Base-by-base conservation (phyloP, 768 basidiomycete species). In the Mycena crocata region DNA sequence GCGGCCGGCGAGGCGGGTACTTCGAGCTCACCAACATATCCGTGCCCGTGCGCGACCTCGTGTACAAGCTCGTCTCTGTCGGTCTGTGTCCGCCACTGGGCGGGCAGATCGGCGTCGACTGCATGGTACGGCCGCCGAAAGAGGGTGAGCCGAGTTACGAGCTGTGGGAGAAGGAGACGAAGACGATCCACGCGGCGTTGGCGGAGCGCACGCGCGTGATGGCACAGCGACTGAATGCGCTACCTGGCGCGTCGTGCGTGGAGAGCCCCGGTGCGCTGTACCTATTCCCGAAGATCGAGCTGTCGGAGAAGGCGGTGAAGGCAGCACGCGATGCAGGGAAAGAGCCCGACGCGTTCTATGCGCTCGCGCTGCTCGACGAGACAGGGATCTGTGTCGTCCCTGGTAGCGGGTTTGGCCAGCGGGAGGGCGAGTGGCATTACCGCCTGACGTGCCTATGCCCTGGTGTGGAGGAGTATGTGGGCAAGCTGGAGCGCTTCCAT, bases 31-130 rank as follows among this genome's bases (percentile, higher is more conserved):
- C 87, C 67, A 99, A 99, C 80, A 81, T 99, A 70, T 75, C 84
- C 15, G 83, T 89, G 10, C 91, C 94, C 31, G 85, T 97, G 64
- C 82, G 92, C 66, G 94, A 93, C 19, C 87, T 93, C 75, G 87
- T 99, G 56, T 98, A 99, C 86, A 99, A 99, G 84, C 96, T 99
- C 90, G 94, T 94, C 58, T 90, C 88, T 71, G 93, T 98, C 60
- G 86, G 86, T 3, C 87, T 99, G 24, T 98, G 97, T 79, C 95
- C 98, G 32, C 92, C 96, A 3, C 83, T 98, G 8, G 83, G 89
- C 3, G 98, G 98, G 24, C 94, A 99, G 83, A 89, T 99, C 75
- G 95, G 94, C 42, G 93, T 99, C 21, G 97, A 99, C 78, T 89
- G 89, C 68, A 89, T 98, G 86, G 92, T 98, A n/a, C 88, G 94